phyloP scores from a whole-genome alignment of 2,329 filamentous ascomycete species.

The Cryphonectria naterciae region DNA sequence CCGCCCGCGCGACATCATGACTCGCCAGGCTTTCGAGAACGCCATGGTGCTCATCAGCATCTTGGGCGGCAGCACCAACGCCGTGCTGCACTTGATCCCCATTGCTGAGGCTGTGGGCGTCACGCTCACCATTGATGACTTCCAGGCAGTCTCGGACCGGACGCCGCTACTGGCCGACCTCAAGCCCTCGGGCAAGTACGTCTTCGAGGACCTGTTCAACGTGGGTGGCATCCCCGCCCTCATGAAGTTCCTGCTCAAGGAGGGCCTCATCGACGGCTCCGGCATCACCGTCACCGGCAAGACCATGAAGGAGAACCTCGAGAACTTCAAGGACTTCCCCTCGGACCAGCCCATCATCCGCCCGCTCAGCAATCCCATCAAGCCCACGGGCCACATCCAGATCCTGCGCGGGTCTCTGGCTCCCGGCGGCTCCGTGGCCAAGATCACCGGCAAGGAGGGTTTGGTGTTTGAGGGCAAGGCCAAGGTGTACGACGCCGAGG shows the following conservation, averaged over 20 bases:
- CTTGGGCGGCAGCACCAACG: conserved; percentile 83
- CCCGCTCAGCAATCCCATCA: conserved; percentile 81
- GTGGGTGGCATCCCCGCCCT: conserved; percentile 87
- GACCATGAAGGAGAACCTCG: conserved; percentile 85
- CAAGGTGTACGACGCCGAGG: conserved; percentile 82
- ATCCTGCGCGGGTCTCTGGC: conserved; percentile 85
- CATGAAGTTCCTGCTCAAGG: conserved; percentile 84
- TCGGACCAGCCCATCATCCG: conserved; percentile 82
- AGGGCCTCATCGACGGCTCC: conserved; percentile 78
- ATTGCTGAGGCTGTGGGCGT: conserved; percentile 82
- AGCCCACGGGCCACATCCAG: conserved; percentile 83
- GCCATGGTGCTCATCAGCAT: conserved; percentile 84
- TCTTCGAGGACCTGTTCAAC: conserved; percentile 83
- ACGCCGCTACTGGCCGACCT: conserved; percentile 81
- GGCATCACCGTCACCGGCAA: conserved; percentile 88
- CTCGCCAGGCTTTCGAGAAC: conserved; percentile 79
- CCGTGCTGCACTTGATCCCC: conserved; percentile 82
- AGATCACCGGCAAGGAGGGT: conserved; percentile 96
- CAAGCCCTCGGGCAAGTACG: conserved; percentile 84
- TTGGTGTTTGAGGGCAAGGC: conserved; percentile 80
- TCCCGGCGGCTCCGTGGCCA: conserved; percentile 84
- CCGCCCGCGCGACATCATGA: conserved; percentile 76
- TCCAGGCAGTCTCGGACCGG: conserved; percentile 79
- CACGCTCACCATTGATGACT: conserved; percentile 83
- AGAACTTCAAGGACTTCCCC: conserved; percentile 73